Evolutionary conservation across 306 rosid species (phyloP).

Genomic region (Mimosa bimucronata): DNA sequence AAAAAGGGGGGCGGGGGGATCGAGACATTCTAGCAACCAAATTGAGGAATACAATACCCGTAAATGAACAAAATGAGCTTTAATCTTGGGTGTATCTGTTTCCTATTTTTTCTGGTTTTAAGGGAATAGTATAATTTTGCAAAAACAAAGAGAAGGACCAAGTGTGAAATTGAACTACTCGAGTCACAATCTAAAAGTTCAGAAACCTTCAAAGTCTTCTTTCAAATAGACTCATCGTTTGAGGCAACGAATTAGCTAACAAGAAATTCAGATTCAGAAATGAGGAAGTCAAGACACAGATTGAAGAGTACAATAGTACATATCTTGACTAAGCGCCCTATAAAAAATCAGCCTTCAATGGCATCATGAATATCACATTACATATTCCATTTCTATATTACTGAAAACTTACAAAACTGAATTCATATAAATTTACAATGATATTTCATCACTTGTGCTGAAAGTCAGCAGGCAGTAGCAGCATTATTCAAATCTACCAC

Average conservation of each 20-base stretch:
- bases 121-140: not conserved
- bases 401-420: not conserved
- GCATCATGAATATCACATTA: not conserved
- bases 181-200: no score
- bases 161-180: no score
- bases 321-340: not conserved
- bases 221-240: not conserved
- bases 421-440: not conserved
- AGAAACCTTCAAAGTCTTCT: no score
- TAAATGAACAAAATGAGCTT: not conserved
- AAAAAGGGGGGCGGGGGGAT: no score
- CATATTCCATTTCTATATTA: not conserved
- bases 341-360: not conserved
- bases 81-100: not conserved
- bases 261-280: not conserved
- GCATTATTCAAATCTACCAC: conserved; percentile 3
- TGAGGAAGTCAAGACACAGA: not conserved
- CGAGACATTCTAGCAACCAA: no score
- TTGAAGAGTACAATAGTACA: not conserved
- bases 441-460: not conserved
- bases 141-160: not conserved
- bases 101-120: not conserved
- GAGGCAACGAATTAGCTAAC: not conserved
- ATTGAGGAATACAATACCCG: not conserved
- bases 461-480: not conserved